These are phyloP conservation scores for Miamiensis avidus DNA, from an alignment of 169 alveolate genomes.

Conservation along the genomic window DNA sequence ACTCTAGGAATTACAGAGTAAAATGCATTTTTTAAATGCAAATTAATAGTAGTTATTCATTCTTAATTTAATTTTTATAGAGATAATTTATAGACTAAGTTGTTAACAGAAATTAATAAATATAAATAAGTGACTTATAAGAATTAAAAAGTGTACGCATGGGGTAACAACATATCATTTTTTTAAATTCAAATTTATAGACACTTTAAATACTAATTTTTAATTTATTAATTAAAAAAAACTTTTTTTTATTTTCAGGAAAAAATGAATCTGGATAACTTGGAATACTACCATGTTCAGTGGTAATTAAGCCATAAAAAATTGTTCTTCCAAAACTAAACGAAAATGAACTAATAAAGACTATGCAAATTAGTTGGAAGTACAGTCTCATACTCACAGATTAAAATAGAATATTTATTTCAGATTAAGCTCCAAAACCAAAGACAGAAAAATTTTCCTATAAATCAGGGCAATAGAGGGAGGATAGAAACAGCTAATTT, in stretches of 20 bases:
- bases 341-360: neutral
- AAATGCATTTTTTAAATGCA: too few relatives aligned
- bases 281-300: neutral
- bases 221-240: too few relatives aligned
- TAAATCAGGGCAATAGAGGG: too few relatives aligned
- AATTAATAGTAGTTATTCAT: too few relatives aligned
- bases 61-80: neutral
- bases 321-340: neutral
- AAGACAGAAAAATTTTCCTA: neutral
- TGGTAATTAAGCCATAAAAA: neutral
- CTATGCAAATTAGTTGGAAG: neutral
- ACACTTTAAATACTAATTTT: neutral
- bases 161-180: neutral
- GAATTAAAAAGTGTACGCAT: neutral
- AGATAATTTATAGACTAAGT: neutral
- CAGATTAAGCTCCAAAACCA: neutral
- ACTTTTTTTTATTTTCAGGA: neutral
- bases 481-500: too few relatives aligned
- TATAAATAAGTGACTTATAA: neutral
- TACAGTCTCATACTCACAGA: neutral
- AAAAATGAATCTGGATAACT: neutral
- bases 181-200: too few relatives aligned
- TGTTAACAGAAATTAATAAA: neutral
- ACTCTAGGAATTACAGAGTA: neutral
- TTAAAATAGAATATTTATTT: too few relatives aligned